Conservation (phyloP, 1,139 yeast genomes). For the Candida buenavistaensis region DNA sequence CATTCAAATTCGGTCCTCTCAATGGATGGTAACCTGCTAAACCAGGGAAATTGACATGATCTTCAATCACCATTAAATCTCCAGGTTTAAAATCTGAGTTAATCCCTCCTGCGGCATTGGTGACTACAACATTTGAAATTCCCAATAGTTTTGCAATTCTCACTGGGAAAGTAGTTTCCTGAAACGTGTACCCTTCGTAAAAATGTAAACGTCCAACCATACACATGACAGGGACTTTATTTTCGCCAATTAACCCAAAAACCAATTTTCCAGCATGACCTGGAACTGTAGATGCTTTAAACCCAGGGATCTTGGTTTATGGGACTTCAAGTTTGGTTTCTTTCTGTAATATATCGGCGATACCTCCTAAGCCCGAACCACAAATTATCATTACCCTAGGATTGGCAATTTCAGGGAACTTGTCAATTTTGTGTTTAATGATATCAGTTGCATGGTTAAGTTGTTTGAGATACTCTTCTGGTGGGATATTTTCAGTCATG, state of each 20-base stretch:
- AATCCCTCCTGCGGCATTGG: conserved; percentile 95
- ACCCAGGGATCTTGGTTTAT: conserved; percentile 77
- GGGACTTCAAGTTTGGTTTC: conserved; percentile 51
- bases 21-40: conserved; percentile 85
- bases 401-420: conserved; percentile 15
- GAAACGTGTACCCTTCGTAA: conserved; percentile 85
- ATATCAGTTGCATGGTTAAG: conserved; percentile 14
- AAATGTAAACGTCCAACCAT: conserved; percentile 94
- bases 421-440: conserved; percentile 9
- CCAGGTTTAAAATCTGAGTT: conserved; percentile 71
- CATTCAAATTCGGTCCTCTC: conserved; percentile 80
- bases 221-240: conserved; percentile 78
- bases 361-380: conserved; percentile 93
- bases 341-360: conserved; percentile 54
- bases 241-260: conserved; percentile 72
- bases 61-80: conserved; percentile 85
- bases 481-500: conserved; percentile 15
- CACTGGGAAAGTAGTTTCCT: conserved; percentile 82
- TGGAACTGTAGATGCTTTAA: conserved; percentile 75
- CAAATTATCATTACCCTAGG: conserved; percentile 82
- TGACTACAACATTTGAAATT: conserved; percentile 64
- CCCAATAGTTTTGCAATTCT: conserved; percentile 71
- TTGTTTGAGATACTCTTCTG: conserved; percentile 13
- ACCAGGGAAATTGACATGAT: conserved; percentile 90
- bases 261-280: conserved; percentile 88